Base-by-base conservation (phyloP, 2,329 filamentous ascomycete genomes). In the Cercospora citrullina region DNA sequence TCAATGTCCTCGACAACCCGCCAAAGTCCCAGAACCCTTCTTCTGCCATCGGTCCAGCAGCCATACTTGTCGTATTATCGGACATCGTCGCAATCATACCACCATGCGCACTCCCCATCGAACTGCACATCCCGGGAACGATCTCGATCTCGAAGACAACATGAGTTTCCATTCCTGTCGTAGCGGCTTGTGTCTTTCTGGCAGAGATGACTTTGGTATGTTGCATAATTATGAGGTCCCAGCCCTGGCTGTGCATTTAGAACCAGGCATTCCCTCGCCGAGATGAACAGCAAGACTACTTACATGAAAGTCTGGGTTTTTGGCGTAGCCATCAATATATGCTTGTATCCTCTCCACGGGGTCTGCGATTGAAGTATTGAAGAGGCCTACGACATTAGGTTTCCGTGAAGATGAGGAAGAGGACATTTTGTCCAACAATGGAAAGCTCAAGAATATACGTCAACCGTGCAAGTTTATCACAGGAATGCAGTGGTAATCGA, bases 1-100 rank as follows among this genome's bases (percentile, higher is more conserved):
- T 82, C 69, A 84, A 72, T 55, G 74, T 79, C 48, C 77, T 65
- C 36, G 72, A 77, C 16, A 83, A 79, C 60, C 81, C 79, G 4
- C 78, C 80, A n/a, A 75, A 72, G 8, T 67, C 65, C 81, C 81
- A 83, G 57, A 67, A 71, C 12, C 69, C 69, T 36, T 65, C 45
- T 36, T 65, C 61, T 16, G 69, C 57, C 33, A 71, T 33, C 6
- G 69, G 67, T 1, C 62, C 67, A 2, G 65, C 60, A 9, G 80
- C 76, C 6, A 79, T 75, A 1, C 78, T 81, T 1, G 82, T 83
- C 63, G 81, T 80, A 77, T 86, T 84, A 72, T 88, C 86, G 65
- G 85, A 85, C 45, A 86, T 82, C 10, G 85, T 77, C 0, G 83
- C 83, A 0, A 83, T 83, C 4, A 83, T 84, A 9, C 85, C 85